phyloP scores from a whole-genome alignment of 306 rosid species.

The Fragaria ananassa region DNA sequence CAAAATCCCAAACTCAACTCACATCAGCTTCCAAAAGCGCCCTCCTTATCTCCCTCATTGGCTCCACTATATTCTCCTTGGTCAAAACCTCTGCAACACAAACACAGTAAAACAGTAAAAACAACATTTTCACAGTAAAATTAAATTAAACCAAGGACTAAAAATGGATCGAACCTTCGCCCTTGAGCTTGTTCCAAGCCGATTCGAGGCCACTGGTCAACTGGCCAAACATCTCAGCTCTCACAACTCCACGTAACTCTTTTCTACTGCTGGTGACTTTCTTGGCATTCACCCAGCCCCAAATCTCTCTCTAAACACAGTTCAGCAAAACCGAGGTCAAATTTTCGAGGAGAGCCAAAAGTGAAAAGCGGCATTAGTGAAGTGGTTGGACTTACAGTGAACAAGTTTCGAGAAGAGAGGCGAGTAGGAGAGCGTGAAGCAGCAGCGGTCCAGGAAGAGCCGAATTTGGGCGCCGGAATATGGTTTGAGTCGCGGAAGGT shows the following conservation, averaged over 20 bases:
- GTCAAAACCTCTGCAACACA: constrained; percentile 81
- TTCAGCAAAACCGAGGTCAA: background rate
- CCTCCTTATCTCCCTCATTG: constrained; percentile 94
- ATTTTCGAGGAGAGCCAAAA: background rate
- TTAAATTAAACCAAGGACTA: background rate
- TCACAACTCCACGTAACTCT: constrained; percentile 53
- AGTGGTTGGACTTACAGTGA: constrained; percentile 53
- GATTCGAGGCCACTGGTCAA: constrained; percentile 85
- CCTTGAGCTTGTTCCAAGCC: constrained; percentile 96
- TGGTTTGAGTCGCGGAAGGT: constrained; percentile 26
- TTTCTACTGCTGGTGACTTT: constrained; percentile 29
- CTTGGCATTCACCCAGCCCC: constrained; percentile 82
- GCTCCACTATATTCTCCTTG: constrained; percentile 90
- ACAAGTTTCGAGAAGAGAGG: constrained; percentile 60
- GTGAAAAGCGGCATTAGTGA: too few relatives aligned
- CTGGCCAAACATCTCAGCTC: constrained; percentile 98
- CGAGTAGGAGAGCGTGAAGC: constrained; percentile 33
- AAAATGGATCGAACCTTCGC: constrained; percentile 61
- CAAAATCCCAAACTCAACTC: constrained; percentile 26
- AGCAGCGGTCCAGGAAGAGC: constrained; percentile 42
- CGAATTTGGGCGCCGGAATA: constrained; percentile 31
- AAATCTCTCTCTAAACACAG: constrained; percentile 64
- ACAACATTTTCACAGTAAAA: background rate
- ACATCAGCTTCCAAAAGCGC: constrained; percentile 99
- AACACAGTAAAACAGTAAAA: background rate